Percentiles rank a stretch among this genome's conserved stretches.
Conservation (phyloP, 1,139 yeast species). For the Kurtzmaniella quercitrusa region DNA sequence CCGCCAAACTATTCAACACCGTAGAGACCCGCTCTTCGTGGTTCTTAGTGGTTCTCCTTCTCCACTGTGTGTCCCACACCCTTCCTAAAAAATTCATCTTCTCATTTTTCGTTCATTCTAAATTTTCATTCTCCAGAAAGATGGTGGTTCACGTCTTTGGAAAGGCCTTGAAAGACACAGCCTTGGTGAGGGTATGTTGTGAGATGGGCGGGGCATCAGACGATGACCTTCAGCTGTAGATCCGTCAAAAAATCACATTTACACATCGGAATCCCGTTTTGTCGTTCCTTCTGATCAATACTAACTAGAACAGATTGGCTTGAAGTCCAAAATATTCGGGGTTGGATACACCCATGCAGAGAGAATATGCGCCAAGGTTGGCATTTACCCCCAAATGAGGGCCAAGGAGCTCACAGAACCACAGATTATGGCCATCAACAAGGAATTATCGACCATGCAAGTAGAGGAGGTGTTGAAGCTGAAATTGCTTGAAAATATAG, state of each 20-base stretch:
- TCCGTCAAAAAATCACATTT: background rate
- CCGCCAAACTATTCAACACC: no score
- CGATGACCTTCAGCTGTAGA: background rate
- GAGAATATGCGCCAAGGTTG: slow-evolving; percentile 78
- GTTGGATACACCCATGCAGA: slow-evolving; percentile 75
- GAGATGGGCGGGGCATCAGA: background rate
- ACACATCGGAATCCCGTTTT: background rate
- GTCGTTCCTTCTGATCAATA: background rate
- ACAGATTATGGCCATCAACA: slow-evolving; percentile 79
- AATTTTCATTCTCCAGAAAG: slow-evolving; percentile 3
- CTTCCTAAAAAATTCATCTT: background rate
- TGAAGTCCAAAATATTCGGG: slow-evolving; percentile 81
- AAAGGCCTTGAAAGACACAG: slow-evolving; percentile 57
- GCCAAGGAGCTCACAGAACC: slow-evolving; percentile 91
- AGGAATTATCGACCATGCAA: slow-evolving; percentile 77
- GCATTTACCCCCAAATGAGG: slow-evolving; percentile 89
- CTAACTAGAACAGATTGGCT: slow-evolving; percentile 49
- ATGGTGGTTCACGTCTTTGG: slow-evolving; percentile 81
- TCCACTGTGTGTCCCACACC: background rate
- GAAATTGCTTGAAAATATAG: slow-evolving; percentile 73
- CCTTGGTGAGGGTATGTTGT: slow-evolving; percentile 38
- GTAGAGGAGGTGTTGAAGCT: slow-evolving; percentile 86
- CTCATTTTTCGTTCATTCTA: slow-evolving; percentile 1
- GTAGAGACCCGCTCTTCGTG: no score
- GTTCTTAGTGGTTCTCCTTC: no score